phyloP scores from a whole-genome alignment of 2,329 filamentous ascomycete species.

The Madurella mycetomatis region DNA sequence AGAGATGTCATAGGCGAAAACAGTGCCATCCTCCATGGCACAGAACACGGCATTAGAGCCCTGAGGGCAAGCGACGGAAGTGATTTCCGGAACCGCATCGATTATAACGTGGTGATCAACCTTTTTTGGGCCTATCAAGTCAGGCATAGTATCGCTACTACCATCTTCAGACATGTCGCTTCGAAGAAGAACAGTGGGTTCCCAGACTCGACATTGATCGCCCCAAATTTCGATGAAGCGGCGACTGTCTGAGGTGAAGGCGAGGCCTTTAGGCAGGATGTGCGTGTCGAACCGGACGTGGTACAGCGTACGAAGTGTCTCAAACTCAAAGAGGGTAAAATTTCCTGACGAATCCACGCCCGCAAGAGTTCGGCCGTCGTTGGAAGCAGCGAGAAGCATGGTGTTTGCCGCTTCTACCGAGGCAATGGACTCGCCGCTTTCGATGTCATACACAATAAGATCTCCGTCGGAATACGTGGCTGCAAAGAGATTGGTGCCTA shows the following conservation, averaged over 20 bases:
- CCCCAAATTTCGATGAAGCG: slow-evolving; percentile 25
- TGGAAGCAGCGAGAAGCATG: slow-evolving; percentile 25
- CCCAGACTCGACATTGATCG: slow-evolving; percentile 26
- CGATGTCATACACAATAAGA: slow-evolving; percentile 26
- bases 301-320: slow-evolving; percentile 20
- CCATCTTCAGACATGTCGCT: slow-evolving; percentile 17
- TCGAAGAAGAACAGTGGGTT: slow-evolving; percentile 23
- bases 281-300: slow-evolving; percentile 13
- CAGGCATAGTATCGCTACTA: slow-evolving; percentile 15
- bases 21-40: slow-evolving; percentile 22
- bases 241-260: slow-evolving; percentile 21
- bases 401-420: slow-evolving; percentile 13
- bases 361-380: slow-evolving; percentile 29
- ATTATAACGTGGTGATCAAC: slow-evolving; percentile 3
- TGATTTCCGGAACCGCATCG: slow-evolving; percentile 11
- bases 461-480: slow-evolving; percentile 30
- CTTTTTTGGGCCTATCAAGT: slow-evolving; percentile 9
- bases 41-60: slow-evolving; percentile 15
- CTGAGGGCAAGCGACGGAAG: slow-evolving; percentile 14
- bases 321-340: slow-evolving; percentile 29
- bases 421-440: slow-evolving; percentile 9
- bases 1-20: slow-evolving; percentile 20
- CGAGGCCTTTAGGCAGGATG: slow-evolving; percentile 10
- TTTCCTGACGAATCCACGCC: slow-evolving; percentile 25
- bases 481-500: slow-evolving; percentile 22